Conservation (phyloP, 164 flowering plant genomes). For the Kalanchoe fedtschenkoi region DNA sequence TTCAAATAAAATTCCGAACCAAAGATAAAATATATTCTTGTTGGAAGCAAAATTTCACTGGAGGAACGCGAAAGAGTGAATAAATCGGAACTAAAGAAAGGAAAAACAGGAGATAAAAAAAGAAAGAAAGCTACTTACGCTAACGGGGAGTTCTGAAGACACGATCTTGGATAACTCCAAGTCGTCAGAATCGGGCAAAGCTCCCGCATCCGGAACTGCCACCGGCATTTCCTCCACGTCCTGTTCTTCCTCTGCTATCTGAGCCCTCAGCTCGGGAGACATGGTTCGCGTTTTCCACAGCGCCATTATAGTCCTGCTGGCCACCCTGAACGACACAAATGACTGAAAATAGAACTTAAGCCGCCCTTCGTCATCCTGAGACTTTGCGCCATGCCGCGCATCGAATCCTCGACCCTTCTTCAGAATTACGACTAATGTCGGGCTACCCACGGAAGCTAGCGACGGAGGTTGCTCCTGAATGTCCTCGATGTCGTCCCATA, state of each 20-base stretch:
- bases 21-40: background rate
- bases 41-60: background rate
- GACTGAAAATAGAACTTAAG: constrained; percentile 67
- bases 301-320: constrained; percentile 79
- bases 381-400: constrained; percentile 63
- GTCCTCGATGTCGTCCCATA: constrained; percentile 85
- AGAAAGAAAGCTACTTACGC: constrained; percentile 28
- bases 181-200: constrained; percentile 31
- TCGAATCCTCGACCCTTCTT: constrained; percentile 59
- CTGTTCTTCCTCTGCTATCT: constrained; percentile 36
- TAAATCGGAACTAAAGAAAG: background rate
- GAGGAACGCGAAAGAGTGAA: too few relatives aligned
- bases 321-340: constrained; percentile 56
- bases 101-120: background rate
- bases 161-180: constrained; percentile 41
- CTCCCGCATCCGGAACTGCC: constrained; percentile 24
- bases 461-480: constrained; percentile 59
- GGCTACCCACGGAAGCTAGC: constrained; percentile 64
- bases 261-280: constrained; percentile 41
- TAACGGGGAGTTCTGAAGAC: constrained; percentile 43
- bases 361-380: constrained; percentile 76
- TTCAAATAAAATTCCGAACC: background rate
- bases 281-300: constrained; percentile 61
- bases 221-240: constrained; percentile 29
- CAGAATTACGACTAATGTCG: constrained; percentile 44